Evolutionary conservation across 2,329 filamentous ascomycete genomes (phyloP), one percentile per base, ranked within the genome.

Genomic region (Zasmidium cellare): DNA sequence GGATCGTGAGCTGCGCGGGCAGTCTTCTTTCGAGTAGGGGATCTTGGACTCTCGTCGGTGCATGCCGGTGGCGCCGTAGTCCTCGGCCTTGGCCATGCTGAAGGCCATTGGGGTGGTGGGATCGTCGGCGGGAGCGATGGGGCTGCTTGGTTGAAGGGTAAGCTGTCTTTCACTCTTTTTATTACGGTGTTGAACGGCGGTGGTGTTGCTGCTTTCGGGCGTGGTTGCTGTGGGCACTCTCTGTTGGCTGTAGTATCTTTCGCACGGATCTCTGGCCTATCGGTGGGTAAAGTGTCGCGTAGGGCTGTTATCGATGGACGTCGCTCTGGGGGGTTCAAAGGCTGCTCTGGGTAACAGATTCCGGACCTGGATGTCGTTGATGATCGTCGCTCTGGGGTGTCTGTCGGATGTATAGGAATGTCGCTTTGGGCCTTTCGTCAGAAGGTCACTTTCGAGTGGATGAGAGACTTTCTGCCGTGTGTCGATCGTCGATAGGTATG

Each of bases 31-130:
- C 35, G 53, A 51, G 47, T 53, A 41, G 16, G 35, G 51, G 9
- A 54, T 41, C 53, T 63, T 60, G n/a, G 61, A 61, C 14, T 48
- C 45, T 46, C 61, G 49, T 28, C 61, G 61, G 41, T 59, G 57
- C 9, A 38, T 6, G 35, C 35, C 12, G 16, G 35, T 41, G 53
- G 54, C 57, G 58, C 38, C 44, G 51, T 57, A 57, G 14, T 50
- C 41, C 16, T 58, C 57, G 23, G 59, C 53, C 55, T 60, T 61
- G 28, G 58, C 56, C 55, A 57, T 58, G 54, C 16, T 57, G 19
- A 53, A 50, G 14, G 55, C 47, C 28, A 51, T 52, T 25, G 35
- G 20, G 41, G 54, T 45, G 38, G 54, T 46, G 22, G 47, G 54
- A 41, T 53, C 46, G 46, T 46, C 24, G 48, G 23, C 9, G 19